Conservation (phyloP, 805 yeast species). For the Saccharomycopsis amapae region DNA sequence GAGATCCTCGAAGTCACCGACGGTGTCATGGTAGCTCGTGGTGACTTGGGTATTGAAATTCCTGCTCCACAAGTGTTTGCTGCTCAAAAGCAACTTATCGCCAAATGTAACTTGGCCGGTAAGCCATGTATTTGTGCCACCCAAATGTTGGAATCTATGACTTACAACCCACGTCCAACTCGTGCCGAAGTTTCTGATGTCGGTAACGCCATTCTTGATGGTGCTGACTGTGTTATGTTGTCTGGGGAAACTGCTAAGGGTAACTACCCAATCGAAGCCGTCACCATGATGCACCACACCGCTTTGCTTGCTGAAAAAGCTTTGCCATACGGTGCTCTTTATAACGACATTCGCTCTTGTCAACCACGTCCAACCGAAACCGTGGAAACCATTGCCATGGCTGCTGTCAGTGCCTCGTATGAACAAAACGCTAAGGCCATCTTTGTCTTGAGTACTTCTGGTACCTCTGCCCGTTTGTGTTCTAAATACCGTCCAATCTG, state of each 20-base stretch:
- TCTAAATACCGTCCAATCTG: constrained; percentile 97
- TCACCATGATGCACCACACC: constrained; percentile 97
- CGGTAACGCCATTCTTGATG: constrained; percentile 97
- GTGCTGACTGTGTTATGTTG: constrained; percentile 99
- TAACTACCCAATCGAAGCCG: constrained; percentile 96
- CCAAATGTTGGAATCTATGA: constrained; percentile 99
- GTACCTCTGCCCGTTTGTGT: constrained; percentile 90
- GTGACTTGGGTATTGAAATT: constrained; percentile 98
- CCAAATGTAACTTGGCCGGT: constrained; percentile 98
- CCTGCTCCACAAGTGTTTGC: constrained; percentile 98
- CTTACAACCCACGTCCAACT: constrained; percentile 99
- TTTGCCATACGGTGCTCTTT: constrained; percentile 76
- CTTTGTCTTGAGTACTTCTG: constrained; percentile 91
- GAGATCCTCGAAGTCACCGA: constrained; percentile 91
- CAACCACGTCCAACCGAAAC: constrained; percentile 87
- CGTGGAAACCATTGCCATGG: constrained; percentile 93
- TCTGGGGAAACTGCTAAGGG: constrained; percentile 99
- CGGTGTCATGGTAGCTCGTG: constrained; percentile 99
- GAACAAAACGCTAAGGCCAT: constrained; percentile 97
- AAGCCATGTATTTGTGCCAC: constrained; percentile 99
- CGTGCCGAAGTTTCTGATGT: constrained; percentile 99
- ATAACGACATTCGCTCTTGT: constrained; percentile 81
- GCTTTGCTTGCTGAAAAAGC: constrained; percentile 95
- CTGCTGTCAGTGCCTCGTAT: constrained; percentile 93
- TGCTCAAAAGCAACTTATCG: constrained; percentile 97